phyloP scores from a whole-genome alignment of 2,329 filamentous ascomycete genomes.

The Aspergillus oerlinghausenensis region DNA sequence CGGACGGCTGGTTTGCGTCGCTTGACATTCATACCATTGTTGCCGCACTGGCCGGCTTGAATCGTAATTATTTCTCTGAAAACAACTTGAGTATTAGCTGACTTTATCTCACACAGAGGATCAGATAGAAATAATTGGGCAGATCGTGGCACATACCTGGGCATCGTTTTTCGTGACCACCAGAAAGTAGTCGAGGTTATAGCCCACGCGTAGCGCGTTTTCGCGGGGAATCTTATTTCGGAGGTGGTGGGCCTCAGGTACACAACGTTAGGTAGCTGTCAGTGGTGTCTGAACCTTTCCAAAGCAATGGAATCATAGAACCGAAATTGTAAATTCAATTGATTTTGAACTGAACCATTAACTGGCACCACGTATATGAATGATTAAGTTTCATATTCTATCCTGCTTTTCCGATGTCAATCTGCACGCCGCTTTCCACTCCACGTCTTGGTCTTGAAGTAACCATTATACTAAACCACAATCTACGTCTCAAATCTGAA shows the following conservation, averaged over 20 bases:
- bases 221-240: constrained; percentile 27
- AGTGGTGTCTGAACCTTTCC: background rate
- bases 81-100: constrained; percentile 5
- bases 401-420: background rate
- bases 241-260: constrained; percentile 24
- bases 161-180: constrained; percentile 32
- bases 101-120: background rate
- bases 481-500: background rate
- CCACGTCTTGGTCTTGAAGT: no score
- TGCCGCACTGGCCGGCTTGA: constrained; percentile 98
- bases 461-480: no score
- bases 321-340: background rate
- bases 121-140: background rate
- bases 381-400: background rate
- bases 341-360: background rate
- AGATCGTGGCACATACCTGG: constrained; percentile 26
- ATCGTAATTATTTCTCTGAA: constrained; percentile 96
- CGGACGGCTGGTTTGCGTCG: constrained; percentile 30
- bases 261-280: background rate
- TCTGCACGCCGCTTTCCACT: background rate
- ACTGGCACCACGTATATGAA: background rate
- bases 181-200: constrained; percentile 23
- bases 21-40: constrained; percentile 69
- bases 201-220: constrained; percentile 33
- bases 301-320: background rate